Percentiles rank a stretch among this genome's conserved stretches.
Conservation (phyloP, 1,284 basidiomycete species). For the Takashimella tepidaria region DNA sequence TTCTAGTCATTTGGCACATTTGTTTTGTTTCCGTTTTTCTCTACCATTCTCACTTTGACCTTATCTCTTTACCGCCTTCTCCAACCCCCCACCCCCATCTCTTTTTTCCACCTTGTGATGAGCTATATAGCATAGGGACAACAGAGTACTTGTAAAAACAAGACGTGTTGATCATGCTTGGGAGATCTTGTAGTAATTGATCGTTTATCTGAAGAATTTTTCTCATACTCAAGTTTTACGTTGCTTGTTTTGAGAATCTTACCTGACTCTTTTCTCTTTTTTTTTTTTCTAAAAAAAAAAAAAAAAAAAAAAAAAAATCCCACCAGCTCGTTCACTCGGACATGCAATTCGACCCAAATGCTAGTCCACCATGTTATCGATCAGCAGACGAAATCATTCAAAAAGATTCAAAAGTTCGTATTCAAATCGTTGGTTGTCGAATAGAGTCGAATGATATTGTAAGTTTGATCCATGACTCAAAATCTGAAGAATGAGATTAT, state of each 20-base stretch:
- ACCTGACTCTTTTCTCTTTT: too few relatives aligned
- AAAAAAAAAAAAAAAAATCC: not conserved
- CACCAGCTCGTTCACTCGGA: conserved; percentile 82
- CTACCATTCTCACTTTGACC: conserved; percentile 1
- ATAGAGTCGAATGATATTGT: conserved; percentile 97
- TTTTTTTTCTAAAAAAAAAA: too few relatives aligned
- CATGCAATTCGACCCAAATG: conserved; percentile 86
- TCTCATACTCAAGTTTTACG: too few relatives aligned
- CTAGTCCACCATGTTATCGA: conserved; percentile 84
- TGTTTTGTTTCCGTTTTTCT: not conserved
- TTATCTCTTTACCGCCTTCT: conserved; percentile 1
- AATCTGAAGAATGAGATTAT: conserved; percentile 1
- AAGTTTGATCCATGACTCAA: conserved; percentile 40
- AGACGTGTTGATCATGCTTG: conserved; percentile 44
- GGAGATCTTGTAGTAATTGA: conserved; percentile 50
- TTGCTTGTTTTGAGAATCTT: too few relatives aligned
- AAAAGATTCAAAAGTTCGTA: conserved; percentile 82
- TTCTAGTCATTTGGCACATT: too few relatives aligned
- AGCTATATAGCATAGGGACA: conserved; percentile 42
- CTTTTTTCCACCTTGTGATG: conserved; percentile 21
- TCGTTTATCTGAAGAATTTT: conserved; percentile 33
- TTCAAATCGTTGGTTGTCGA: conserved; percentile 95
- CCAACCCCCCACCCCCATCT: conserved; percentile 2
- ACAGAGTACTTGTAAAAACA: conserved; percentile 21
- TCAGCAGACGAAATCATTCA: conserved; percentile 90